Evolutionary conservation across 2,329 filamentous ascomycete species (phyloP), one percentile per base, ranked within the genome.

Genomic region (Penicillium sp.): DNA sequence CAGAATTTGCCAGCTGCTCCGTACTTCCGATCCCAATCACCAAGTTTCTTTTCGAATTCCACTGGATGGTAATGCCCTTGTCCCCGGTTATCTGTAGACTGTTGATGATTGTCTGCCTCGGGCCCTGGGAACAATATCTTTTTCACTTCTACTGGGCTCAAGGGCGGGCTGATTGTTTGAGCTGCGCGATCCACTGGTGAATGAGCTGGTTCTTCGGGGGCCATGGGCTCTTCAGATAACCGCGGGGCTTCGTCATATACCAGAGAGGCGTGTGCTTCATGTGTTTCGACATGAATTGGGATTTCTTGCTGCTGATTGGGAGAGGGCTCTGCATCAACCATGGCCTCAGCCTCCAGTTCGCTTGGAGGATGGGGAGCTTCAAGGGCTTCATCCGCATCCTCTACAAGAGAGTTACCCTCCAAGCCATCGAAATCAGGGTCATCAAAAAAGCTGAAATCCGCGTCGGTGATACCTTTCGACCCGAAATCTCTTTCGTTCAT

Each of bases 371-470:
- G n/a, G 15, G 45, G 47, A 27, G 60, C 60, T 46, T 66, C 56
- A 41, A 60, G 49, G 15, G 56, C 51, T 29, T 63, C 63, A 38
- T 62, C 56, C 7, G 38, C 29, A 47, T 63, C 56, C n/a, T 62
- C 60, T 10, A 50, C 21, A n/a, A 52, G 43, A 21, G 60, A 52
- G 23, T 56, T 62, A 45, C 58, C 57, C 45, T 58, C 65, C 52
- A 70, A 65, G 8, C 59, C 58, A 10, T 68, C 69, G 48, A 74
- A 73, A 42, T 71, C 77, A 47, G 81, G 81, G 33, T 82, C 81
- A 67, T 88, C 85, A 64, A 88, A 88, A 68, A 87, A 88, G 67
- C 81, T 85, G 69, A 87, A 88, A 65, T 88, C 85, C 4, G 81
- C 84, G 65, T 87, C 85, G 3, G 81, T 84, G 23, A 86, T 79